Conservation (phyloP, 495 filamentous ascomycete species). For the Recurvomyces mirabilis region DNA sequence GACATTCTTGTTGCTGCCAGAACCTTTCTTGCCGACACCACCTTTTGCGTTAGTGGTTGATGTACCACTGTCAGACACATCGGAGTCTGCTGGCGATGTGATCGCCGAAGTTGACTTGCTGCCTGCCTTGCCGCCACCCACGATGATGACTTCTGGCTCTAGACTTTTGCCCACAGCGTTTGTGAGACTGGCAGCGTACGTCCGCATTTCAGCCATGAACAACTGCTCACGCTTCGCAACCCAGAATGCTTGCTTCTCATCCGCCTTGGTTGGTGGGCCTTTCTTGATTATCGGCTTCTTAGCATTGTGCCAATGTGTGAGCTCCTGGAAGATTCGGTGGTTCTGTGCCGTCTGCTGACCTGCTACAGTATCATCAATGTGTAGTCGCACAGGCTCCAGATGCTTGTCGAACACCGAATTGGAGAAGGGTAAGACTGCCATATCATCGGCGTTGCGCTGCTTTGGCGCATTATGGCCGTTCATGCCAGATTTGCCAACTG, state of each 20-base stretch:
- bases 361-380: conserved; percentile 24
- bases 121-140: conserved; percentile 19
- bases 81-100: conserved; percentile 11
- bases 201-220: conserved; percentile 50
- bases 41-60: conserved; percentile 8
- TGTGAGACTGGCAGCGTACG: conserved; percentile 61
- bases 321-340: conserved; percentile 42
- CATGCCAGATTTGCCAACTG: neutral
- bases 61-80: conserved; percentile 6
- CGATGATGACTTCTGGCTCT: conserved; percentile 50
- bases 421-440: conserved; percentile 47
- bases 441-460: conserved; percentile 4
- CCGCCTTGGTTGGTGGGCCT: conserved; percentile 13
- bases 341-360: neutral
- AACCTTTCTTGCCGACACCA: conserved; percentile 13
- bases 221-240: conserved; percentile 38
- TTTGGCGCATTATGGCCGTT: neutral
- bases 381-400: conserved; percentile 42
- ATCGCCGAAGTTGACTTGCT: neutral
- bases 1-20: conserved; percentile 17
- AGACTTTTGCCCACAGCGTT: conserved; percentile 50
- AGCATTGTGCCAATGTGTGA: conserved; percentile 55
- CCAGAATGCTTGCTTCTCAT: conserved; percentile 19
- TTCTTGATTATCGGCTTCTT: conserved; percentile 38
- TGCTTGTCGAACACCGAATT: conserved; percentile 49